Conservation (phyloP, 345 rosid species). For the Noccaea caerulescens region DNA sequence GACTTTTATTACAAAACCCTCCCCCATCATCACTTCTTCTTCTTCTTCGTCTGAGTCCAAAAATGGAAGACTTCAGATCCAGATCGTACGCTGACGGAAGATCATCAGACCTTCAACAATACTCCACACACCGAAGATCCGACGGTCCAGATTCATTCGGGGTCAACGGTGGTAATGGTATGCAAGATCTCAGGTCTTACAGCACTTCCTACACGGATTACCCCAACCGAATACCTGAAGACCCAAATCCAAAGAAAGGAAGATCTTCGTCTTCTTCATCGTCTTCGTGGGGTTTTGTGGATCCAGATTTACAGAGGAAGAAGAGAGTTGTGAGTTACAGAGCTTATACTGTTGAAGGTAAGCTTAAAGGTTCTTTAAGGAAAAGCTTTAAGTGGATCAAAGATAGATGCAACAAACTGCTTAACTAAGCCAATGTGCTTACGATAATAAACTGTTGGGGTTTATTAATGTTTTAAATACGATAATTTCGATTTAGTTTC, state of each 20-base stretch:
- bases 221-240: slow-evolving; percentile 45
- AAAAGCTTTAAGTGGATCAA: slow-evolving; percentile 75
- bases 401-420: slow-evolving; percentile 53
- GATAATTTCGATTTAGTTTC: slow-evolving; percentile 10
- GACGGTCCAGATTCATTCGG: slow-evolving; percentile 37
- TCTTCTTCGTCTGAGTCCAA: slow-evolving; percentile 7
- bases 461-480: not conserved
- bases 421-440: slow-evolving; percentile 25
- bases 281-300: slow-evolving; percentile 65
- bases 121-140: slow-evolving; percentile 10
- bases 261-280: slow-evolving; percentile 55
- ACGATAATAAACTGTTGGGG: not conserved
- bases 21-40: slow-evolving; percentile 21
- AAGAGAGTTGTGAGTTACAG: slow-evolving; percentile 72
- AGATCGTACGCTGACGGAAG: slow-evolving; percentile 56
- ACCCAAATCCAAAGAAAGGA: slow-evolving; percentile 53
- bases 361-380: slow-evolving; percentile 68
- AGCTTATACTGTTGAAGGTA: slow-evolving; percentile 71
- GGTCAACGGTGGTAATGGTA: slow-evolving; percentile 37
- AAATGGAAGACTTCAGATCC: slow-evolving; percentile 78
- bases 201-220: slow-evolving; percentile 54
- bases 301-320: slow-evolving; percentile 73
- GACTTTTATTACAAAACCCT: slow-evolving; percentile 38
- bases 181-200: slow-evolving; percentile 70
- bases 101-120: slow-evolving; percentile 38